A percentile compares a stretch with the other conserved stretches of the same genome.
Conservation (phyloP, 163 green algal genomes). For the Chloromonas sp. region DNA sequence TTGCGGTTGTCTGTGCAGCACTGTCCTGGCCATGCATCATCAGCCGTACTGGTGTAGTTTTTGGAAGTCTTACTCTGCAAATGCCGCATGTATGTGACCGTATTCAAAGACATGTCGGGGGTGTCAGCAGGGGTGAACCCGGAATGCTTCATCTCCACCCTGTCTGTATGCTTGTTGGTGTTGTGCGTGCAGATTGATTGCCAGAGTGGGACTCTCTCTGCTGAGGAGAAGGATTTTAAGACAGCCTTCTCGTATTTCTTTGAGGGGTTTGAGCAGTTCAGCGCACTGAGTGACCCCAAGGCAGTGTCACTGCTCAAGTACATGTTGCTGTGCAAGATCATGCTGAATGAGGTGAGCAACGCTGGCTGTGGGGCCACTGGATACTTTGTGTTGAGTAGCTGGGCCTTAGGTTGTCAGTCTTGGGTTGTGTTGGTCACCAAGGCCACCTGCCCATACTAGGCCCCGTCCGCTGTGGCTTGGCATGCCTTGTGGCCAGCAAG, state of each 20-base stretch:
- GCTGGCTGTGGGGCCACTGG: neutral
- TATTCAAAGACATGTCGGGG: neutral
- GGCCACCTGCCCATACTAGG: too few relatives aligned
- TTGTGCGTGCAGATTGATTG: conserved; percentile 70
- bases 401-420: neutral
- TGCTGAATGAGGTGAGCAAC: conserved; percentile 59
- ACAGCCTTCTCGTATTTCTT: conserved; percentile 98
- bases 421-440: too few relatives aligned
- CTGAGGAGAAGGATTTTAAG: conserved; percentile 98
- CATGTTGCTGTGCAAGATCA: conserved; percentile 98
- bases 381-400: neutral
- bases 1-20: too few relatives aligned
- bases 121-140: too few relatives aligned
- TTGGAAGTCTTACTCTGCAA: neutral
- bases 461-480: too few relatives aligned
- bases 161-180: too few relatives aligned
- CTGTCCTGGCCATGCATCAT: too few relatives aligned
- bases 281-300: conserved; percentile 69
- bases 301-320: conserved; percentile 90
- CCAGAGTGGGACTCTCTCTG: conserved; percentile 90
- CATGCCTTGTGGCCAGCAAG: too few relatives aligned
- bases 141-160: too few relatives aligned
- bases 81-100: neutral
- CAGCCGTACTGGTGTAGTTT: too few relatives aligned
- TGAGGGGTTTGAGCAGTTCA: conserved; percentile 87